Base-by-base conservation (phyloP, 2,329 filamentous ascomycete species). In the Orbilia javanica region DNA sequence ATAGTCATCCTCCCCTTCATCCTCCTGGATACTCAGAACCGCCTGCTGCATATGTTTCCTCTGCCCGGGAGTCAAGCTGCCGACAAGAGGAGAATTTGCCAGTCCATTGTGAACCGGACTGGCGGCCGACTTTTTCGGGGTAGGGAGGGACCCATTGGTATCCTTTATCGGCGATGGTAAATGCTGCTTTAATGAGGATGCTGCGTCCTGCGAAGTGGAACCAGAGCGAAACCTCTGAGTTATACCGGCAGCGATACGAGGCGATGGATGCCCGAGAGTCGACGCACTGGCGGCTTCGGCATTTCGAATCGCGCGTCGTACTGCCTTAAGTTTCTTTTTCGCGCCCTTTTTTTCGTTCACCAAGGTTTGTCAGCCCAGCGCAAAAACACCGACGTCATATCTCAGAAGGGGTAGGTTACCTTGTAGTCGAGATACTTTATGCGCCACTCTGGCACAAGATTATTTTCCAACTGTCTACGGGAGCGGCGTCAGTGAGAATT, bases 391-490 rank as follows among this genome's bases (percentile, higher is more conserved):
- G 74, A 80, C 31, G 15, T 82, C 44, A 63, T 25, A 18, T 22
- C n/a, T 27, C 13, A 1, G 1, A n/a, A 20, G 27, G 18, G 20
- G 20, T 57, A 57, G 84, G 68, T n/a, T 71, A 90, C 90, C 88
- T 97, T 97, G 87, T 98, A 98, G 85, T 97, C 90, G 81, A 98
- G 88, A 84, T 97, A 98, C 84, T 97, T 97, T 84, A 91, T 89
- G 82, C 92, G 90, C 95, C 95, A 98, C 89, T 98, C 94, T 83
- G 94, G 94, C 80, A 97, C 93, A 67, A 94, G 89, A 82, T 96
- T 92, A 83, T 92, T 89, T 83, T 97, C 93, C 79, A 97, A 88
- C 85, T 97, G 93, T 83, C 91, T 92, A 71, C 88, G 89, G 84
- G n/a, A 15, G 18, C 20, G 18, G 27, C 13, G 10, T 10, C 8